Conservation (phyloP, 108 stramenopile genomes). For the Parietichytrium sp. region DNA sequence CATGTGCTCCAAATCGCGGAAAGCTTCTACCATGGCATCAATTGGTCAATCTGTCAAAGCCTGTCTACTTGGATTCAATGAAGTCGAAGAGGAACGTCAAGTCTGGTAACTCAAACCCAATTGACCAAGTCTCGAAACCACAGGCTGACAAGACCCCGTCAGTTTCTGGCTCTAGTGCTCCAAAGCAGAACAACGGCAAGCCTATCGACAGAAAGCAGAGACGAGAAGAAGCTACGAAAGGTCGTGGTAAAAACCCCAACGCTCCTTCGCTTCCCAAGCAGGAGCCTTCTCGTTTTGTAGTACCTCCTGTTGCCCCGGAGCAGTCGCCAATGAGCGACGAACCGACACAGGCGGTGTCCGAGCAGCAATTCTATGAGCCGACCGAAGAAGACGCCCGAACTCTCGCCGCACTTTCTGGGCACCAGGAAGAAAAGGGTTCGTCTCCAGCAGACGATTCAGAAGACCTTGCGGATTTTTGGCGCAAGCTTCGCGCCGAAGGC, state of each 20-base stretch:
- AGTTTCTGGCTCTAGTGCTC: too few species aligned
- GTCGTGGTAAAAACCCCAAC: not conserved
- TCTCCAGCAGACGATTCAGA: not conserved
- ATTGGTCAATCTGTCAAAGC: slow-evolving; percentile 41
- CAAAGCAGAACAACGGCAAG: too few species aligned
- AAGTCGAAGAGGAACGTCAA: too few species aligned
- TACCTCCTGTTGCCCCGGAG: not conserved
- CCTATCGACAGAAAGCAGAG: too few species aligned
- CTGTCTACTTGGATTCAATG: too few species aligned
- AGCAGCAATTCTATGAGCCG: not conserved
- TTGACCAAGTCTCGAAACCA: too few species aligned
- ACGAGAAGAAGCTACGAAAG: too few species aligned
- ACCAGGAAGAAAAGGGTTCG: too few species aligned
- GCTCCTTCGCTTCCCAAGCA: not conserved
- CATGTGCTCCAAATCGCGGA: slow-evolving; percentile 89
- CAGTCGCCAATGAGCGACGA: not conserved
- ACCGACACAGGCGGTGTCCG: not conserved
- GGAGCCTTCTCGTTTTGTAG: not conserved
- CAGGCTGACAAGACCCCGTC: too few species aligned
- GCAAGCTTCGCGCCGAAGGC: not conserved
- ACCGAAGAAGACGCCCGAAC: not conserved
- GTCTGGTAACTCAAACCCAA: too few species aligned
- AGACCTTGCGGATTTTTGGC: not conserved
- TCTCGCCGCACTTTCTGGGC: too few species aligned
- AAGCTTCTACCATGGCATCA: slow-evolving; percentile 86